These are phyloP conservation scores for Odonthalia washingtoniensis DNA, from an alignment of 31 red algal species.

Conservation along the genomic window DNA sequence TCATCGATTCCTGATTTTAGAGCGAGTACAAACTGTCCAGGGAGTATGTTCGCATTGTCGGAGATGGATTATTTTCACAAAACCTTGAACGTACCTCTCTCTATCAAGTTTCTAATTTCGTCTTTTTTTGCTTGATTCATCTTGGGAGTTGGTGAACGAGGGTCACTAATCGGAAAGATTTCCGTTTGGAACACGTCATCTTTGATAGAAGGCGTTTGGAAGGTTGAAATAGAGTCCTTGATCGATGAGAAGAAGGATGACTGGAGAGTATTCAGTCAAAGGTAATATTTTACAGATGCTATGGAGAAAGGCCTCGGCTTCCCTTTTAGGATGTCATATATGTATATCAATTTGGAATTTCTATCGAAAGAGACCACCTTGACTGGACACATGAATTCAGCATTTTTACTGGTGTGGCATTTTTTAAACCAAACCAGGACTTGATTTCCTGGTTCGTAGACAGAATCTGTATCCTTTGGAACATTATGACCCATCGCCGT, in stretches of 20 bases:
- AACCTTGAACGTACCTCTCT: conserved; percentile 40
- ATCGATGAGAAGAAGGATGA: no score
- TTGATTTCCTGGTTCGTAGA: background rate
- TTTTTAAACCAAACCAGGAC: conserved; percentile 45
- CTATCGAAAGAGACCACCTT: conserved; percentile 3
- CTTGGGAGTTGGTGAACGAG: background rate
- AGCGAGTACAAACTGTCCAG: conserved; percentile 31
- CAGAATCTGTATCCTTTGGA: background rate
- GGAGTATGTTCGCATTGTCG: conserved; percentile 47
- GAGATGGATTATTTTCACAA: conserved; percentile 39
- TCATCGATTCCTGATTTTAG: conserved; percentile 45
- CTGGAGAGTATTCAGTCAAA: no score
- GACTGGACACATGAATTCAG: no score
- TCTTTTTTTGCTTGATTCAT: conserved; percentile 40
- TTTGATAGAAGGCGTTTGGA: background rate
- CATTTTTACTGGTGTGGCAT: conserved; percentile 49
- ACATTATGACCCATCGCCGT: conserved; percentile 9
- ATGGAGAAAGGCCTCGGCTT: conserved; percentile 23
- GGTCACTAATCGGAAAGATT: conserved; percentile 36
- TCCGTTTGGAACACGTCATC: conserved; percentile 29
- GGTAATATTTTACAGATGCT: conserved; percentile 46
- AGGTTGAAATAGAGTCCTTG: background rate
- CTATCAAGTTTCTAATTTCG: conserved; percentile 31
- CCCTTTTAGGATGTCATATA: conserved; percentile 38
- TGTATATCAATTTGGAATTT: conserved; percentile 34